Conservation (phyloP, 225 moss, liverwort and hornwort species). For the Anthoceros angustus region DNA sequence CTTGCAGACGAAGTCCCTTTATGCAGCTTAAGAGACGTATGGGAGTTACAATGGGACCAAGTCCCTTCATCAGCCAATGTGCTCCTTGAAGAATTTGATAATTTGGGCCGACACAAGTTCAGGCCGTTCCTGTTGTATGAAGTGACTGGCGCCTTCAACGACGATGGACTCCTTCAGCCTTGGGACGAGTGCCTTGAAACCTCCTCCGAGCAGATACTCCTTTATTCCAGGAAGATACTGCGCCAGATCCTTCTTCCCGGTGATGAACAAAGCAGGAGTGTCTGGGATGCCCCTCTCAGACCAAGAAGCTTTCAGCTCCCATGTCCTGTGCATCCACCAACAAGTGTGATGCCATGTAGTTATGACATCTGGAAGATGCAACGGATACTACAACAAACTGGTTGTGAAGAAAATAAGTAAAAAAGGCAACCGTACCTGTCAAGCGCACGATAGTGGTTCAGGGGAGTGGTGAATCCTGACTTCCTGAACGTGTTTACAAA, state of each 20-base stretch:
- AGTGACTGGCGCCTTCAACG: conserved; percentile 15
- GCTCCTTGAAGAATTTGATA: conserved; percentile 14
- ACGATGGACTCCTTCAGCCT: background rate
- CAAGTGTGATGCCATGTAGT: background rate
- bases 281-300: background rate
- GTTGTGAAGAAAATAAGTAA: background rate
- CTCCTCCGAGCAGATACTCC: background rate
- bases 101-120: conserved; percentile 13
- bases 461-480: conserved; percentile 26
- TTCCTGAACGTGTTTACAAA: conserved; percentile 23
- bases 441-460: conserved; percentile 26
- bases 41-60: too few relatives aligned
- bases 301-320: background rate
- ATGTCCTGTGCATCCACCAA: background rate
- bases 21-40: too few relatives aligned
- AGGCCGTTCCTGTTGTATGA: conserved; percentile 19
- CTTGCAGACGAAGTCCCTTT: too few relatives aligned
- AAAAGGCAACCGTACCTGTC: conserved; percentile 14
- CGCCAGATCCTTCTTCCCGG: background rate
- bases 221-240: background rate
- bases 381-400: too few relatives aligned
- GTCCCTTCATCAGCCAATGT: background rate
- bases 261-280: background rate
- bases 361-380: background rate
- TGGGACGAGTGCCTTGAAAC: background rate